phyloP scores from a whole-genome alignment of 352 stramenopile species.

The Poterioochromonas sp. region DNA sequence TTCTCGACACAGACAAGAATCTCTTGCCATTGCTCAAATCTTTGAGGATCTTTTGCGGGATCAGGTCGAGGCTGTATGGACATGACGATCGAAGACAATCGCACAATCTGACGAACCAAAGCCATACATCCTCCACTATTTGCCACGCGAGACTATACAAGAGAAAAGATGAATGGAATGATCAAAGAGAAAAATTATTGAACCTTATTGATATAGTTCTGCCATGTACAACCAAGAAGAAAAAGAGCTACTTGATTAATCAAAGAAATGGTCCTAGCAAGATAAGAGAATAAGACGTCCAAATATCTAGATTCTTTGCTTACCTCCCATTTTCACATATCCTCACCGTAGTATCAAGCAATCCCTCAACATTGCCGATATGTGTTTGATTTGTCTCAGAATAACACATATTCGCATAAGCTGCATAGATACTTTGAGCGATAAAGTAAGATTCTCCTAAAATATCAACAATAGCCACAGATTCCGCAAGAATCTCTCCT shows the following conservation, averaged over 20 bases:
- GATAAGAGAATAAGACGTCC: neutral
- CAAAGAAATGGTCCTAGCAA: neutral
- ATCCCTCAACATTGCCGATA: neutral
- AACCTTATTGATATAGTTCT: slow-evolving; percentile 20
- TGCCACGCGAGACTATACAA: neutral
- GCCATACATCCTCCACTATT: neutral
- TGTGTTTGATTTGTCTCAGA: neutral
- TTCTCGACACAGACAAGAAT: neutral
- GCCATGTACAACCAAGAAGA: neutral
- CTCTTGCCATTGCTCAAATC: neutral
- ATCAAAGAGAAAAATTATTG: neutral
- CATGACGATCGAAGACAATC: neutral
- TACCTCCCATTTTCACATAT: neutral
- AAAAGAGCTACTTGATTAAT: neutral
- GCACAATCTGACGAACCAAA: neutral
- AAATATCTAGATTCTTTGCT: neutral
- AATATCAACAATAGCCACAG: neutral
- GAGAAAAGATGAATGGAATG: neutral
- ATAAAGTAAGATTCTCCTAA: neutral
- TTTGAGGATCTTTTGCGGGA: neutral
- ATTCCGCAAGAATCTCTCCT: neutral
- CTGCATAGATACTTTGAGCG: neutral
- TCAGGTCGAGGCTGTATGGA: neutral
- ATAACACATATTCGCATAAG: neutral
- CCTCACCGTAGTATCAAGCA: neutral